Evolutionary conservation across 2,329 filamentous ascomycete genomes (phyloP).

Genomic region (Byssoonygena ceratinophila): DNA sequence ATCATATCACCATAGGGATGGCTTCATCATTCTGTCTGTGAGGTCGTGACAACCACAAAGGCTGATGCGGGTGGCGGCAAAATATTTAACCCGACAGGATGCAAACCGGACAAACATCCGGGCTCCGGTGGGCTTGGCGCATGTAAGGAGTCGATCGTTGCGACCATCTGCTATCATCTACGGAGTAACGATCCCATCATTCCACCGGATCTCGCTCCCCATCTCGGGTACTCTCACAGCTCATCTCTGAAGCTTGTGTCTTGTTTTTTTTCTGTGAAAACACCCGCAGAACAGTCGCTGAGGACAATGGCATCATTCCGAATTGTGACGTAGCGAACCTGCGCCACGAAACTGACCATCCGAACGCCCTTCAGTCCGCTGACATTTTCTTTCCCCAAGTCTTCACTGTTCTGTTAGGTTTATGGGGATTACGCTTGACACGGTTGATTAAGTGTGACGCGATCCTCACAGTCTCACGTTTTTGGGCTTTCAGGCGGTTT

Average conservation of each 20-base stretch:
- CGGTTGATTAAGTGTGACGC: neutral
- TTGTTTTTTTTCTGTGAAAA: neutral
- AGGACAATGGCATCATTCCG: neutral
- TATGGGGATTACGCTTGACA: neutral
- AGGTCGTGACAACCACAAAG: neutral
- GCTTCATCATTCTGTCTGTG: too few relatives aligned
- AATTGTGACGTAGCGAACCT: neutral
- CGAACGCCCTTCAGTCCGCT: too few relatives aligned
- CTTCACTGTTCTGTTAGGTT: neutral
- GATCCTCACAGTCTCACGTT: neutral
- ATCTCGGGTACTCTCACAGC: neutral
- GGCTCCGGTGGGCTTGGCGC: neutral
- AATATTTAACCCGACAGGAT: neutral
- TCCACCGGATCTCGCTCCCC: neutral
- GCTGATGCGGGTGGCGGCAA: neutral
- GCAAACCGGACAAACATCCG: neutral
- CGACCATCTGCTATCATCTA: neutral
- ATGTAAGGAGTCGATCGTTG: neutral
- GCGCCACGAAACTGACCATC: neutral
- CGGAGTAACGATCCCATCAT: neutral
- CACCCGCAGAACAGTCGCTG: neutral
- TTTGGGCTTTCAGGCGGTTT: neutral
- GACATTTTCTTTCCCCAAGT: neutral
- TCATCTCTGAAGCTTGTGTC: neutral
- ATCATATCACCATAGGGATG: too few relatives aligned